phyloP scores from a whole-genome alignment of 2,329 filamentous ascomycete genomes.

The Sporothrix pallida region DNA sequence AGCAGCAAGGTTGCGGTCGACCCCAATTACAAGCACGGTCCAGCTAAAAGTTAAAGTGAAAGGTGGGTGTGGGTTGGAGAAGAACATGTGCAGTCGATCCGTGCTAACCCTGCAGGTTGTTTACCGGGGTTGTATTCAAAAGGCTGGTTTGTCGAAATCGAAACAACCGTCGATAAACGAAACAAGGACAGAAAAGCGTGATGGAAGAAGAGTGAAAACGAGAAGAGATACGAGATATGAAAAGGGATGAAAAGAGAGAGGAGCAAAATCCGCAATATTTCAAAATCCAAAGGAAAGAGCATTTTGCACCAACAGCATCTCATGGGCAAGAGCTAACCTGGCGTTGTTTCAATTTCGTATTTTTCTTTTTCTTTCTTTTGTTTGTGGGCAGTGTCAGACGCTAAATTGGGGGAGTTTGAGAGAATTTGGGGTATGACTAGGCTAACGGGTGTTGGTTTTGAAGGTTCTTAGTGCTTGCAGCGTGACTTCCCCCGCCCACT shows the following conservation, averaged over 20 bases:
- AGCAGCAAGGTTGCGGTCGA: not conserved
- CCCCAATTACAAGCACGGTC: not conserved
- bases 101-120: not conserved
- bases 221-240: not conserved
- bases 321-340: slow-evolving; percentile 1
- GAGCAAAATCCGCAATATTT: not conserved
- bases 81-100: slow-evolving; percentile 20
- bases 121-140: not conserved
- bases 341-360: slow-evolving; percentile 10
- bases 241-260: not conserved
- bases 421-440: slow-evolving; percentile 10
- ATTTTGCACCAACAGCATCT: not conserved
- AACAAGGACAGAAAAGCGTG: not conserved
- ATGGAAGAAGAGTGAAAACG: not conserved
- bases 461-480: not conserved
- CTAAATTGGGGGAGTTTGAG: not conserved
- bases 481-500: not conserved
- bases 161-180: slow-evolving; percentile 21
- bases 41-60: not conserved
- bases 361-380: slow-evolving; percentile 1
- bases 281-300: not conserved
- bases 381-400: not conserved
- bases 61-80: not conserved
- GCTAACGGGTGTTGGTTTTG: not conserved
- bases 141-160: slow-evolving; percentile 6